A percentile compares a stretch with the other conserved stretches of the same genome.
phyloP scores from a whole-genome alignment of 1,139 yeast species.

The Scheffersomyces titani region DNA sequence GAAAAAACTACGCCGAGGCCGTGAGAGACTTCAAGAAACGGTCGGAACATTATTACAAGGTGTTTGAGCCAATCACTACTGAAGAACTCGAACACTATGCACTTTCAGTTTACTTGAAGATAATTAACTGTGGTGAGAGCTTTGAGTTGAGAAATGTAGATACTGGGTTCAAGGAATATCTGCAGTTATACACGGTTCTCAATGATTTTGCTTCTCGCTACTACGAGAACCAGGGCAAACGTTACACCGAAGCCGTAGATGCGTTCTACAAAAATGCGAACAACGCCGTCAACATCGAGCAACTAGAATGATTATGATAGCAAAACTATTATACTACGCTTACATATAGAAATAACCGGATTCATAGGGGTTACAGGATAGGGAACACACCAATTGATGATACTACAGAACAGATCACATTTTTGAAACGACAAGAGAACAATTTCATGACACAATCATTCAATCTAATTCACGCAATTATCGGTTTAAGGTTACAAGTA shows the following conservation, averaged over 20 bases:
- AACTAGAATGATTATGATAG: not conserved
- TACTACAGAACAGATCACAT: not conserved
- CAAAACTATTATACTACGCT: not conserved
- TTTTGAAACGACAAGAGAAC: not conserved
- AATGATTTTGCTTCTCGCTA: slow-evolving; percentile 31
- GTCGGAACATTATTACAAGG: slow-evolving; percentile 52
- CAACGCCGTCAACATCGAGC: not conserved
- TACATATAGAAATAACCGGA: not conserved
- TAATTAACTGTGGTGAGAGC: slow-evolving; percentile 50
- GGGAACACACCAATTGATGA: not conserved
- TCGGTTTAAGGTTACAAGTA: not conserved
- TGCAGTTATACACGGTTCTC: slow-evolving; percentile 14
- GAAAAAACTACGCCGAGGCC: slow-evolving; percentile 49
- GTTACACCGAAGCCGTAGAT: slow-evolving; percentile 33
- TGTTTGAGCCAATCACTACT: slow-evolving; percentile 56
- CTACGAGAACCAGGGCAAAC: slow-evolving; percentile 31
- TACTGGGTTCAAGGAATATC: slow-evolving; percentile 11
- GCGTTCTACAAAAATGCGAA: slow-evolving; percentile 23
- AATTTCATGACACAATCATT: not conserved
- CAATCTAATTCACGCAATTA: not conserved
- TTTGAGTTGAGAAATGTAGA: slow-evolving; percentile 19
- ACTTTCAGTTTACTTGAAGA: slow-evolving; percentile 36
- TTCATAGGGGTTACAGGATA: slow-evolving; percentile 4
- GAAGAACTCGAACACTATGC: slow-evolving; percentile 45
- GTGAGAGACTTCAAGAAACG: slow-evolving; percentile 63